Percentiles rank a stretch among this genome's conserved stretches.
These are phyloP conservation scores for Plasmodium malariae DNA, from an alignment of 169 alveolate species.

Conservation along the genomic window DNA sequence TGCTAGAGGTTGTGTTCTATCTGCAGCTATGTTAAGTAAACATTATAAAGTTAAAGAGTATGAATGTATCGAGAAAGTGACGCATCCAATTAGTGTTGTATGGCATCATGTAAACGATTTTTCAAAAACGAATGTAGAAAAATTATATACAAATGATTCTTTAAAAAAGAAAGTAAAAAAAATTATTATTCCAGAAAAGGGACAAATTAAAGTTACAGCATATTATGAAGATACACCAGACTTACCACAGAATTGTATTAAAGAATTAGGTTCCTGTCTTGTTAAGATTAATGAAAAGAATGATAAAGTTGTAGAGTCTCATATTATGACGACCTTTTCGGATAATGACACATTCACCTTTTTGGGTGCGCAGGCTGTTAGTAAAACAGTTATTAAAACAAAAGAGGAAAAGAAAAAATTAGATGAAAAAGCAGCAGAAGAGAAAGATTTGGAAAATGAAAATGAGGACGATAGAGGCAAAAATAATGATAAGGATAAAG, in stretches of 20 bases:
- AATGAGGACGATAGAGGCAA: constrained; percentile 2
- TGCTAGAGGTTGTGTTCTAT: constrained; percentile 97
- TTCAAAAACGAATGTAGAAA: constrained; percentile 17
- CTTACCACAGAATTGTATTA: constrained; percentile 69
- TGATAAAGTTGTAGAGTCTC: constrained; percentile 77
- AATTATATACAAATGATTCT: constrained; percentile 50
- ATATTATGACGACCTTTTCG: constrained; percentile 61
- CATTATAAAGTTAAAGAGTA: constrained; percentile 84
- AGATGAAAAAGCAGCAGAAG: constrained; percentile 32
- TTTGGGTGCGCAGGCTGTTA: constrained; percentile 55
- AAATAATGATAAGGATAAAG: constrained; percentile 37
- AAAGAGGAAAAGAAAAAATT: constrained; percentile 55
- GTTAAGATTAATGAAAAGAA: constrained; percentile 78
- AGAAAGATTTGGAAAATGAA: constrained; percentile 8
- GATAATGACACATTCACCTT: constrained; percentile 62
- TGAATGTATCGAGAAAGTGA: constrained; percentile 77
- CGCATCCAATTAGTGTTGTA: constrained; percentile 78
- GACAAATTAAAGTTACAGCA: constrained; percentile 76
- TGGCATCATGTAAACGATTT: constrained; percentile 57
- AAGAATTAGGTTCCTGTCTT: constrained; percentile 80
- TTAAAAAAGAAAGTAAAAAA: constrained; percentile 44
- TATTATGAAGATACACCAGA: constrained; percentile 75
- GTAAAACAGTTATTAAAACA: constrained; percentile 34
- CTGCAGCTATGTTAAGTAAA: constrained; percentile 84
- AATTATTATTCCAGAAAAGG: constrained; percentile 65